Conservation (phyloP, 768 basidiomycete genomes). For the Naematelia aurantialba region DNA sequence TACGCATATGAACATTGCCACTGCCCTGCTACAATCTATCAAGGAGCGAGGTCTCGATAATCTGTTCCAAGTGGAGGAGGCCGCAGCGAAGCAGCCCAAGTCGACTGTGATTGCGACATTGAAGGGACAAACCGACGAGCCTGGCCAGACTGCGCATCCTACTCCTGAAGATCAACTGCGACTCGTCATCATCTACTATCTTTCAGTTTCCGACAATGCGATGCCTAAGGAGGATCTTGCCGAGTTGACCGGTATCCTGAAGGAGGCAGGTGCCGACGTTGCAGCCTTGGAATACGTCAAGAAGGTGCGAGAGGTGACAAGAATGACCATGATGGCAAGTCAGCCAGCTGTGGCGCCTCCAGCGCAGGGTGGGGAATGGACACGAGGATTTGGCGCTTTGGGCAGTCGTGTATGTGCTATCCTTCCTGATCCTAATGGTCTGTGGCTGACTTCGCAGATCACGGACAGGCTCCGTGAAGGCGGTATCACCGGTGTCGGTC, state of each 20-base stretch:
- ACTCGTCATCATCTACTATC: slow-evolving; percentile 89
- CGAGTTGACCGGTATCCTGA: slow-evolving; percentile 83
- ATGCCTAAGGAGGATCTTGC: slow-evolving; percentile 81
- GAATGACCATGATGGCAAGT: slow-evolving; percentile 75
- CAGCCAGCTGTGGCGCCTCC: slow-evolving; percentile 57
- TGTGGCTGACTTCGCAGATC: slow-evolving; percentile 57
- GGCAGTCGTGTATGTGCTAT: slow-evolving; percentile 69
- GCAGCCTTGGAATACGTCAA: slow-evolving; percentile 84
- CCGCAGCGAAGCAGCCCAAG: slow-evolving; percentile 79
- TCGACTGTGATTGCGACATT: slow-evolving; percentile 78
- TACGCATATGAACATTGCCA: slow-evolving; percentile 99
- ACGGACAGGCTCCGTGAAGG: slow-evolving; percentile 91
- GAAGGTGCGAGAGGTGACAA: slow-evolving; percentile 78
- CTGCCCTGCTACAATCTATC: slow-evolving; percentile 88
- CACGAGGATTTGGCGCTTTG: slow-evolving; percentile 87
- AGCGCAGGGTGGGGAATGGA: slow-evolving; percentile 75
- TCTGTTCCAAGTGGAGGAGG: slow-evolving; percentile 94
- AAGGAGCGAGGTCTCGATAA: slow-evolving; percentile 92
- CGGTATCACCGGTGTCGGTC: slow-evolving; percentile 58
- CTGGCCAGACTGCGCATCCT: slow-evolving; percentile 62
- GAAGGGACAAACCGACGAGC: slow-evolving; percentile 57
- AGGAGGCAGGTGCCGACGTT: slow-evolving; percentile 70
- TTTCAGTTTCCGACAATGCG: slow-evolving; percentile 75
- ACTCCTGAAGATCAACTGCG: slow-evolving; percentile 83
- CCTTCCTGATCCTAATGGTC: background rate